Evolutionary conservation across 108 stramenopile species (phyloP).

Genomic region (Asterionellopsis glacialis): DNA sequence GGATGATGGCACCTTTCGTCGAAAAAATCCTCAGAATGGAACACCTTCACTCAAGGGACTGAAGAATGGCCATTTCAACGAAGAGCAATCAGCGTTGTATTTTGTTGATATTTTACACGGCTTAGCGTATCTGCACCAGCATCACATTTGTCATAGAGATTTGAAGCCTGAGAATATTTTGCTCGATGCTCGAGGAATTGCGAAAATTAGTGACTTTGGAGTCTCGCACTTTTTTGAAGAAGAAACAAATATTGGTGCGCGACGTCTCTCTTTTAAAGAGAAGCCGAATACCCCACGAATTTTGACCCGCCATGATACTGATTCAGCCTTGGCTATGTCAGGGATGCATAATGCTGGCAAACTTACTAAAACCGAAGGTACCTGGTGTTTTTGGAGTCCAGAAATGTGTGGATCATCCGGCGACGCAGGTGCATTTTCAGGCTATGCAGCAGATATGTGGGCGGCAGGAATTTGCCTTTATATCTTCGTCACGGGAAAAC

Average conservation of each 20-base stretch:
- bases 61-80: constrained; percentile 70
- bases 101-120: constrained; percentile 88
- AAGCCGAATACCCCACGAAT: constrained; percentile 3
- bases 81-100: constrained; percentile 65
- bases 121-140: constrained; percentile 81
- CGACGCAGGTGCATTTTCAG: constrained; percentile 53
- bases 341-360: constrained; percentile 50
- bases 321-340: constrained; percentile 57
- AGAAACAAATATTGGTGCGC: constrained; percentile 26
- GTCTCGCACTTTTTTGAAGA: constrained; percentile 85
- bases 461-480: constrained; percentile 86
- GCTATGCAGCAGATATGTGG: constrained; percentile 88
- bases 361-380: constrained; percentile 83
- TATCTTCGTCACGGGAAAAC: constrained; percentile 77
- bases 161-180: constrained; percentile 85
- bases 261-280: background rate
- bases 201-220: constrained; percentile 87
- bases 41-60: constrained; percentile 32
- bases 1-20: constrained; percentile 55
- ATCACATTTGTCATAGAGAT: constrained; percentile 82
- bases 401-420: constrained; percentile 66
- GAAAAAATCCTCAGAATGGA: constrained; percentile 18
- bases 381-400: constrained; percentile 85
- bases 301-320: constrained; percentile 41
- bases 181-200: constrained; percentile 58